phyloP scores from a whole-genome alignment of 1,139 yeast species.

The Pichia sp. region DNA sequence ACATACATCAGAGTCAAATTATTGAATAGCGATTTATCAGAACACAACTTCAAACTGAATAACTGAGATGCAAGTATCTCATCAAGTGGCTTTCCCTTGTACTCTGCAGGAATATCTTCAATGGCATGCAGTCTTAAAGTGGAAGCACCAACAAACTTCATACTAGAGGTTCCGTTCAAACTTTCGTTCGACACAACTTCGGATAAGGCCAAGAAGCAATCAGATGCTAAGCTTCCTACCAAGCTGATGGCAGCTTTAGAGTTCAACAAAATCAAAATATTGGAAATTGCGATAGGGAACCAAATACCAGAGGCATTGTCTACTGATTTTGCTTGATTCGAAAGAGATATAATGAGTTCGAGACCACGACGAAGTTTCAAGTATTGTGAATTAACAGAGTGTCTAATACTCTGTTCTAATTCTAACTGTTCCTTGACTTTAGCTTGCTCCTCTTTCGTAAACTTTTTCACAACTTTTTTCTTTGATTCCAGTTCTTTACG shows the following conservation, averaged over 20 bases:
- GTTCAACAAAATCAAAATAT: conserved; percentile 41
- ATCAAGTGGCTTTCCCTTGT: conserved; percentile 47
- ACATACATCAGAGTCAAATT: conserved; percentile 64
- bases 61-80: conserved; percentile 51
- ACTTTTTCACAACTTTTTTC: conserved; percentile 42
- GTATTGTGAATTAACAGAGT: conserved; percentile 38
- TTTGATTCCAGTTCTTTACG: conserved; percentile 64
- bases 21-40: conserved; percentile 72
- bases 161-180: conserved; percentile 23
- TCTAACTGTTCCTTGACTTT: conserved; percentile 56
- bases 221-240: conserved; percentile 36
- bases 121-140: conserved; percentile 52
- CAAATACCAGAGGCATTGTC: conserved; percentile 69
- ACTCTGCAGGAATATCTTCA: conserved; percentile 39
- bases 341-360: conserved; percentile 49
- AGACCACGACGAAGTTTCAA: conserved; percentile 45
- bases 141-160: conserved; percentile 51
- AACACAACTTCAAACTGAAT: conserved; percentile 68
- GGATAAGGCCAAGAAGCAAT: conserved; percentile 30
- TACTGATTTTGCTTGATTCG: conserved; percentile 45
- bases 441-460: conserved; percentile 71
- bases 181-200: conserved; percentile 24
- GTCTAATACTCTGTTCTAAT: conserved; percentile 56
- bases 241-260: conserved; percentile 37
- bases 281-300: conserved; percentile 62